These are phyloP conservation scores for Withania somnifera DNA, from an alignment of 305 asterid genomes.

Conservation along the genomic window DNA sequence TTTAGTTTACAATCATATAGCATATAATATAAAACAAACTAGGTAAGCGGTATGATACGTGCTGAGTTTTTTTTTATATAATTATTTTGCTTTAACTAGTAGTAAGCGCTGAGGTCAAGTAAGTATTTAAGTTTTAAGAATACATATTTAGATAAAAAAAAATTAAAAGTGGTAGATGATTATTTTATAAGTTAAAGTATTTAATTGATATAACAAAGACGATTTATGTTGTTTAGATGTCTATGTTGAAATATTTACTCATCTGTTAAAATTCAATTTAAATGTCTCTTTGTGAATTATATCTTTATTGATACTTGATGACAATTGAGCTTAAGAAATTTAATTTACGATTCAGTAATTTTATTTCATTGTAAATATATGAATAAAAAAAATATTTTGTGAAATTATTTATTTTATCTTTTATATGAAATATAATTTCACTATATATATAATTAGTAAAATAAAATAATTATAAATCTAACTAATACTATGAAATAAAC, in stretches of 20 bases:
- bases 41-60: neutral
- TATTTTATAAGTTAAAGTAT: neutral
- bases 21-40: neutral
- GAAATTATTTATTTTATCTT: too few species aligned
- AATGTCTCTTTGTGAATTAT: neutral
- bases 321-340: neutral
- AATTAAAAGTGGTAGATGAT: too few species aligned
- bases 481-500: neutral
- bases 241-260: too few species aligned
- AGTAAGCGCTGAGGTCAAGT: too few species aligned
- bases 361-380: neutral
- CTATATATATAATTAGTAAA: neutral
- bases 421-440: too few species aligned
- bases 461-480: neutral
- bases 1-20: neutral
- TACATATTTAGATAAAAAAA: too few species aligned
- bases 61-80: neutral
- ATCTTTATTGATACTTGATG: too few species aligned
- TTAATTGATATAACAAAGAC: neutral
- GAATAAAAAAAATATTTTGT: neutral
- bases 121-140: too few species aligned
- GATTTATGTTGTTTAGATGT: too few species aligned
- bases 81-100: neutral
- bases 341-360: neutral
- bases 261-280: too few species aligned